phyloP scores from a whole-genome alignment of 2,329 filamentous ascomycete species.

The Orbilia oligospora region DNA sequence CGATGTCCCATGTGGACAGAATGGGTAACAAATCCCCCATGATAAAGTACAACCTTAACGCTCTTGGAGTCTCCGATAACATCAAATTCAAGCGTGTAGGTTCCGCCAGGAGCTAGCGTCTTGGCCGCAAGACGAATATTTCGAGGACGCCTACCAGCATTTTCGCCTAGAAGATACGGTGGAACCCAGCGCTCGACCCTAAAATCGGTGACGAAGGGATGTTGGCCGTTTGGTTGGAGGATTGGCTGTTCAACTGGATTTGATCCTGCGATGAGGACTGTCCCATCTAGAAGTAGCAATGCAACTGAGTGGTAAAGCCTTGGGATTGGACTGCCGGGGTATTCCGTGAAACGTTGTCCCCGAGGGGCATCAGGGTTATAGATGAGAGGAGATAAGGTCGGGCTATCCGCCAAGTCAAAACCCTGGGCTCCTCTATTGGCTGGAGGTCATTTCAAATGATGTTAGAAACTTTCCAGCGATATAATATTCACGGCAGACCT shows the following conservation, averaged over 20 bases:
- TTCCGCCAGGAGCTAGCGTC: conserved; percentile 68
- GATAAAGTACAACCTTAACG: conserved; percentile 72
- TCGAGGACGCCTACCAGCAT: conserved; percentile 70
- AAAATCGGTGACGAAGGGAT: conserved; percentile 74
- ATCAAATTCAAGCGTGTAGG: conserved; percentile 70
- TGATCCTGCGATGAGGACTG: conserved; percentile 73
- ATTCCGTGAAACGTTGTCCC: conserved; percentile 70
- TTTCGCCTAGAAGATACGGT: conserved; percentile 73
- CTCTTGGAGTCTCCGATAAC: conserved; percentile 68
- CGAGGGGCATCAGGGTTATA: conserved; percentile 72
- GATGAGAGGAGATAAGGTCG: conserved; percentile 73
- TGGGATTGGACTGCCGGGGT: conserved; percentile 68
- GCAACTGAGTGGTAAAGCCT: conserved; percentile 76
- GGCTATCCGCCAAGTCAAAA: conserved; percentile 72
- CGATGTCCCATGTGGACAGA: conserved; percentile 75
- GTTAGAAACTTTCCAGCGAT: neutral
- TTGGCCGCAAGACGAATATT: conserved; percentile 69
- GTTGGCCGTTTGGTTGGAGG: conserved; percentile 68
- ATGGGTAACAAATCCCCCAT: conserved; percentile 75
- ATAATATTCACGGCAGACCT: neutral
- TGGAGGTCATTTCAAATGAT: neutral
- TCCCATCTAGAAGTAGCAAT: conserved; percentile 74
- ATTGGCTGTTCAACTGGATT: conserved; percentile 75
- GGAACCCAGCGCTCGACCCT: conserved; percentile 75
- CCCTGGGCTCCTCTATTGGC: conserved; percentile 73